Base-by-base conservation (phyloP, 2,329 filamentous ascomycete species). In the Diplodia scrobiculata region DNA sequence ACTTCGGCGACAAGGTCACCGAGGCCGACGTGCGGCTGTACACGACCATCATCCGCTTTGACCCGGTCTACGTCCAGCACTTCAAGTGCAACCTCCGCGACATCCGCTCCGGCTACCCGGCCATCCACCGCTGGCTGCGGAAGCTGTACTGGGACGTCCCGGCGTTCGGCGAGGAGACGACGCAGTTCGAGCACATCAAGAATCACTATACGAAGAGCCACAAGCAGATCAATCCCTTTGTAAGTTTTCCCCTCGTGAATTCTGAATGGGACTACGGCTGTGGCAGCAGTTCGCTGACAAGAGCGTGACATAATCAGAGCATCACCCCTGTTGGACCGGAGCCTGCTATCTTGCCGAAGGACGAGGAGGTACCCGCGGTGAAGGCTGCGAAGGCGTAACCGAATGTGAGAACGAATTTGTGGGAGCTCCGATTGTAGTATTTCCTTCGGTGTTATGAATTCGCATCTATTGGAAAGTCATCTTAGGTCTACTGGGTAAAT, bases 141-240 rank as follows among this genome's bases (percentile, higher is more conserved):
- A 84, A 89, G 73, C 80, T 96, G 71, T 97, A 97, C 81, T 97
- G 92, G 92, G 89, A 89, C 17, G 77, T 87, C 27, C 82, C 87
- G 0, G 92, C 91, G 2, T 97, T 96, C 80, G 81, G 82, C 69
- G 86, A 90, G 62, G 86, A 90, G 62, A 95, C 92, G 68, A 96
- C 93, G 25, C 86, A 97, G 77, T 97, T 96, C 76, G 86, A 96
- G 77, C 95, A 99, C 80, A 98, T 98, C 81, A 97, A 96, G 86
- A 89, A 84, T 52, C 87, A 89, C 72, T 89, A 89, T 74, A 89
- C 86, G 2, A 87, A 86, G 80, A 87, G 84, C 69, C 87, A 89
- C 76, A 79, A 76, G 70, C 86, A 88, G 78, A 89, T 89, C 71
- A 89, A 89, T 74, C 85, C 74, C 54, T 84, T 83, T 75, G 58